Conservation (phyloP, 768 basidiomycete genomes). For the Macrocybe gigantea region DNA sequence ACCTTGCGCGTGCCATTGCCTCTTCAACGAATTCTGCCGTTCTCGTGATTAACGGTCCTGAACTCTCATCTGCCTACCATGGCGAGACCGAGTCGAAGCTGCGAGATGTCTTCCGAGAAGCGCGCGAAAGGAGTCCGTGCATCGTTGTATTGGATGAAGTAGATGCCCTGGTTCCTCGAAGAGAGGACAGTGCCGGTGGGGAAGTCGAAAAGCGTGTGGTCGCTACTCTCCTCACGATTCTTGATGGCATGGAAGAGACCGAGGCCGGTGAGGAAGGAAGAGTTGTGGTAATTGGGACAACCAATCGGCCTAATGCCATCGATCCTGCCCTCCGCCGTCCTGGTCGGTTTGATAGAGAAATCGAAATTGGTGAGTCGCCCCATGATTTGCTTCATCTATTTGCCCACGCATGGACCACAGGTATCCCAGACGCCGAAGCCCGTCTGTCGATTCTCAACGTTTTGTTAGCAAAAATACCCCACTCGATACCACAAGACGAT, state of each 20-base stretch:
- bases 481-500: conserved; percentile 54
- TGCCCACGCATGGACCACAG: conserved; percentile 29
- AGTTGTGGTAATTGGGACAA: conserved; percentile 94
- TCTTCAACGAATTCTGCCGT: conserved; percentile 80
- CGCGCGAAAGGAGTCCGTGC: conserved; percentile 76
- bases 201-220: conserved; percentile 97
- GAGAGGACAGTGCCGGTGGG: conserved; percentile 86
- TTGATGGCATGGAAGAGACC: conserved; percentile 81
- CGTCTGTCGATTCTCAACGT: conserved; percentile 85
- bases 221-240: conserved; percentile 87
- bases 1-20: conserved; percentile 91
- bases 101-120: conserved; percentile 85
- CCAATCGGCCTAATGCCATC: conserved; percentile 92
- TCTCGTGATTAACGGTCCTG: conserved; percentile 93
- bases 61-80: conserved; percentile 92
- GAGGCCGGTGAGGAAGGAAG: conserved; percentile 39
- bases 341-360: conserved; percentile 90
- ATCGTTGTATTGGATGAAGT: conserved; percentile 96
- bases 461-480: conserved; percentile 74
- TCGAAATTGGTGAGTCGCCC: conserved; percentile 74
- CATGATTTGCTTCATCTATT: conserved; percentile 1
- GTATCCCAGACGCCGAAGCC: conserved; percentile 84
- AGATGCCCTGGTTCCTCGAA: conserved; percentile 86
- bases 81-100: conserved; percentile 94
- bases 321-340: conserved; percentile 89